Evolutionary conservation across 2,329 filamentous ascomycete species (phyloP).

Genomic region (Esteya vermicola): DNA sequence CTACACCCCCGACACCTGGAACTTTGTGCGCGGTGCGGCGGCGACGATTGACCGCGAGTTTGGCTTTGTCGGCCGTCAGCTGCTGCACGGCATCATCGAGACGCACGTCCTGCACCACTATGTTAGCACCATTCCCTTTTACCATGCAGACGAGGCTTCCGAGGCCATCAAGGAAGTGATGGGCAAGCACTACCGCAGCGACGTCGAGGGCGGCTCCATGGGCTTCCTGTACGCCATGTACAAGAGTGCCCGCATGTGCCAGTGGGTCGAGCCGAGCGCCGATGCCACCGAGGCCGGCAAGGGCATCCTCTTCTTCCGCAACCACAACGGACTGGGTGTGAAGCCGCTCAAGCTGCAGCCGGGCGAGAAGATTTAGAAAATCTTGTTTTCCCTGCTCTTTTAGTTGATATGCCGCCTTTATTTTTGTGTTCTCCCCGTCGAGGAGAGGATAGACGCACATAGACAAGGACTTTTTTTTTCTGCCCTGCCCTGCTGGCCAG

Average conservation of each 20-base stretch:
- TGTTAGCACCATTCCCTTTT: constrained; percentile 68
- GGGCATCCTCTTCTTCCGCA: constrained; percentile 87
- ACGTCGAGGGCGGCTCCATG: constrained; percentile 58
- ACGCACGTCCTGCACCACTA: constrained; percentile 97
- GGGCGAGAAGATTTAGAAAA: neutral
- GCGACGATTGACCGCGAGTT: constrained; percentile 95
- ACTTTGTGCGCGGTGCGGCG: constrained; percentile 80
- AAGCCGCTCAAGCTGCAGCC: constrained; percentile 17
- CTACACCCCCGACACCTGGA: constrained; percentile 77
- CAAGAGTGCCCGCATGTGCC: constrained; percentile 71
- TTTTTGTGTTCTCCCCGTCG: no score
- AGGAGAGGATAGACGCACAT: no score
- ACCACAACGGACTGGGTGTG: constrained; percentile 74
- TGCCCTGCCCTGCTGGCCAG: no score
- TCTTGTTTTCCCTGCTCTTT: no score
- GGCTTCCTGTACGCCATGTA: constrained; percentile 81
- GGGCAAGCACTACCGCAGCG: constrained; percentile 85
- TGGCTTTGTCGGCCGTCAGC: constrained; percentile 77
- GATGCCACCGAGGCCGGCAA: constrained; percentile 68
- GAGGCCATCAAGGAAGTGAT: constrained; percentile 57
- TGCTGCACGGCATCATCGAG: constrained; percentile 91
- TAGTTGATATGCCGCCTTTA: no score
- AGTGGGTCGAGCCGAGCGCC: constrained; percentile 91
- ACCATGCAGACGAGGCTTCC: constrained; percentile 14
- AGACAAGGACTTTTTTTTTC: no score